These are phyloP conservation scores for Liquidambar formosana DNA, from an alignment of 164 flowering plant genomes.

Conservation along the genomic window DNA sequence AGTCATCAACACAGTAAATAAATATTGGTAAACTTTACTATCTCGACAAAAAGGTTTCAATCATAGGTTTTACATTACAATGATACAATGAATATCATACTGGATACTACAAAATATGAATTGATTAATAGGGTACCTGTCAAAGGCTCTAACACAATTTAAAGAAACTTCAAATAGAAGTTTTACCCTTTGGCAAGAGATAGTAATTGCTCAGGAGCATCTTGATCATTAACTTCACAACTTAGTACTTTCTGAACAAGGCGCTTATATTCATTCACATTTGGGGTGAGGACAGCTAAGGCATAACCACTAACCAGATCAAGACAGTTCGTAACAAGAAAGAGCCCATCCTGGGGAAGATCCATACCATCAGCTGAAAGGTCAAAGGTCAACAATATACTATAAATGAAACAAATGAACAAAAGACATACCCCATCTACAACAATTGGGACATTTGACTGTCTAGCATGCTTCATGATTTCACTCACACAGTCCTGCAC, in stretches of 20 bases:
- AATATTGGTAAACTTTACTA: too few species aligned
- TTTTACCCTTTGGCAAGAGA: conserved; percentile 76
- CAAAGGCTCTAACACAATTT: neutral
- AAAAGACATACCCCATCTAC: conserved; percentile 84
- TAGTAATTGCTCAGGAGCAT: conserved; percentile 58
- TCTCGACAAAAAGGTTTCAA: too few species aligned
- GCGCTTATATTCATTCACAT: conserved; percentile 94
- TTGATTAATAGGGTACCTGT: neutral
- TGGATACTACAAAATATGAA: neutral
- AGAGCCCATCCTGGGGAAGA: conserved; percentile 88
- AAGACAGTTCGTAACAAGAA: conserved; percentile 80
- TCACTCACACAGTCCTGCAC: conserved; percentile 84
- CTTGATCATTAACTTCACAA: conserved; percentile 71
- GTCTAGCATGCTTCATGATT: conserved; percentile 78
- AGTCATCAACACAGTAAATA: too few species aligned
- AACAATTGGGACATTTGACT: conserved; percentile 76
- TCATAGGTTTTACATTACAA: too few species aligned
- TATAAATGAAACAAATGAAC: neutral
- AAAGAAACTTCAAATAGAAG: neutral
- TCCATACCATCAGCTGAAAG: neutral
- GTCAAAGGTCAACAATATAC: neutral
- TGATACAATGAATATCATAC: neutral
- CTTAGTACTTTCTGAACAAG: conserved; percentile 77
- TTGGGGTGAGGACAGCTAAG: conserved; percentile 93
- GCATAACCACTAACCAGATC: conserved; percentile 81